Evolutionary conservation across 352 stramenopile genomes (phyloP).

Genomic region (Blastocystis sp.): DNA sequence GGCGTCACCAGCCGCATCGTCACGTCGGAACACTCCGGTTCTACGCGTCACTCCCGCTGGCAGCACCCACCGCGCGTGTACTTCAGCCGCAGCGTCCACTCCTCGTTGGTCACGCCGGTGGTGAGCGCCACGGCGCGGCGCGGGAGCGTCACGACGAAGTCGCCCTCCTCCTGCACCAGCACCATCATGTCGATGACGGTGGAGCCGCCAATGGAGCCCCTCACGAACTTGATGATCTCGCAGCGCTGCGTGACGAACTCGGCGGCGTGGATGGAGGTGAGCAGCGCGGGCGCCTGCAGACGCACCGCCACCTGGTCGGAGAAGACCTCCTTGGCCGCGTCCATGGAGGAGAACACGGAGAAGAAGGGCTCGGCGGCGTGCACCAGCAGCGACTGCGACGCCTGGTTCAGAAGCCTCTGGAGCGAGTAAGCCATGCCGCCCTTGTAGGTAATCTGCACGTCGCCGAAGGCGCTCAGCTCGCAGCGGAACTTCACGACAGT

Average conservation of each 20-base stretch:
- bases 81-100: neutral
- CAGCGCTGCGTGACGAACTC: neutral
- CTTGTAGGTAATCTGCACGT: neutral
- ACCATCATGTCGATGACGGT: constrained; percentile 28
- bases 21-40: neutral
- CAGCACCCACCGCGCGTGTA: neutral
- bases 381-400: neutral
- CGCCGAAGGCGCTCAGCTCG: neutral
- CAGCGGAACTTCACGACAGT: neutral
- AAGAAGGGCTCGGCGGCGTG: constrained; percentile 1
- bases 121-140: neutral
- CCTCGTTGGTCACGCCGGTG: neutral
- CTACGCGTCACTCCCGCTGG: neutral
- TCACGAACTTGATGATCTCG: neutral
- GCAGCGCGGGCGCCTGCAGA: neutral
- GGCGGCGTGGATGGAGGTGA: neutral
- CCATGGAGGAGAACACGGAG: constrained; percentile 11
- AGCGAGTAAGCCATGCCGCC: neutral
- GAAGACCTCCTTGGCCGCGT: neutral
- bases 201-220: neutral
- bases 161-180: neutral
- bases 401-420: no score
- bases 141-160: neutral
- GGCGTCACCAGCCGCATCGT: neutral
- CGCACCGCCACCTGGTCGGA: neutral